Conservation (phyloP, 1,139 yeast genomes). For the Candida anutae region DNA sequence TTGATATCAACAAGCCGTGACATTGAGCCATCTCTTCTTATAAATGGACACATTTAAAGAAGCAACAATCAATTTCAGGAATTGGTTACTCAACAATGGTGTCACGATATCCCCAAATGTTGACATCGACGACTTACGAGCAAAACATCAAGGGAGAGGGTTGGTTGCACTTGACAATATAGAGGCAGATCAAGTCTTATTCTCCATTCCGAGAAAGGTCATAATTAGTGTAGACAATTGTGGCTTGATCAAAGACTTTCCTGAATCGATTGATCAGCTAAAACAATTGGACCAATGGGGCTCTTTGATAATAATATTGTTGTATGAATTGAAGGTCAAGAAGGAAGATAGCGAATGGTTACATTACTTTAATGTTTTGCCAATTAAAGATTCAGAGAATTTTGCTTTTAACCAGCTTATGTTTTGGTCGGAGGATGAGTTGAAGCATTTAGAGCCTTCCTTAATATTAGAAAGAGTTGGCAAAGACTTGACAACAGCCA, state of each 20-base stretch:
- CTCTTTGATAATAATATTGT: slow-evolving; percentile 56
- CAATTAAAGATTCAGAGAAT: slow-evolving; percentile 28
- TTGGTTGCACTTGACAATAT: slow-evolving; percentile 60
- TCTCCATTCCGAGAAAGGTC: slow-evolving; percentile 56
- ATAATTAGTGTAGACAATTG: slow-evolving; percentile 56
- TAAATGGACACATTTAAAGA: slow-evolving; percentile 5
- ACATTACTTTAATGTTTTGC: slow-evolving; percentile 66
- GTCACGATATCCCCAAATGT: slow-evolving; percentile 50
- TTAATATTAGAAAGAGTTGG: slow-evolving; percentile 66
- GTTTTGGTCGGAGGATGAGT: slow-evolving; percentile 62
- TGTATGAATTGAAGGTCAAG: slow-evolving; percentile 44
- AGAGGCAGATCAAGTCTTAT: slow-evolving; percentile 49
- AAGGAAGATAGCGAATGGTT: slow-evolving; percentile 51
- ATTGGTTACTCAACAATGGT: slow-evolving; percentile 47
- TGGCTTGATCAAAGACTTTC: slow-evolving; percentile 27
- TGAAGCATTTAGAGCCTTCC: slow-evolving; percentile 57
- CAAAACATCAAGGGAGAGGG: slow-evolving; percentile 66
- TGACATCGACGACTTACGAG: slow-evolving; percentile 51
- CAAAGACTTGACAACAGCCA: slow-evolving; percentile 51
- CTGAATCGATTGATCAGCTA: slow-evolving; percentile 26
- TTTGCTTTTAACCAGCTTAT: slow-evolving; percentile 58
- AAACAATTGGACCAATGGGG: slow-evolving; percentile 64
- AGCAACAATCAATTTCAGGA: slow-evolving; percentile 33
- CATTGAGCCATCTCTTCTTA: neutral
- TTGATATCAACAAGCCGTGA: too few species aligned